Percentiles rank a stretch among this genome's conserved stretches.
Evolutionary conservation across 2,329 filamentous ascomycete species (phyloP).

Genomic region (Fusarium ambrosium): DNA sequence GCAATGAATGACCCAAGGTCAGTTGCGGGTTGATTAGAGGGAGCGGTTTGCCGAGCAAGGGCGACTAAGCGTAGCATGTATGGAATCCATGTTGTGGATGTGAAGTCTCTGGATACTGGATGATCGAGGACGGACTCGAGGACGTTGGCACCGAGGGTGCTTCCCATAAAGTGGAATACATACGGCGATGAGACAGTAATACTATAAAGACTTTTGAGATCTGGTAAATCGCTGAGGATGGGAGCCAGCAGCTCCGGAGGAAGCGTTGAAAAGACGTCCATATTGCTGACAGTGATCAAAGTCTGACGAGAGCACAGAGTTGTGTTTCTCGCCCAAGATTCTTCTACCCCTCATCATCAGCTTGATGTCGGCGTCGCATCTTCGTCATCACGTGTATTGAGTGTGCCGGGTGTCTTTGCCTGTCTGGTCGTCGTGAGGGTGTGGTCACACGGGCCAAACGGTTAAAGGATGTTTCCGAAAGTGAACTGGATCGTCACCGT

Average conservation of each 20-base stretch:
- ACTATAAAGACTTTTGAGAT: slow-evolving; percentile 18
- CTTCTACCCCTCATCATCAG: slow-evolving; percentile 17
- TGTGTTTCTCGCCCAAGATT: neutral
- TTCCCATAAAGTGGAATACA: slow-evolving; percentile 20
- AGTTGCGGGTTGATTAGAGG: neutral
- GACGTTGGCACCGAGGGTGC: slow-evolving; percentile 14
- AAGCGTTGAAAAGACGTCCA: slow-evolving; percentile 24
- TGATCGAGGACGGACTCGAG: slow-evolving; percentile 20
- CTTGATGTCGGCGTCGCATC: slow-evolving; percentile 11
- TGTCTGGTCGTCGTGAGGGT: slow-evolving; percentile 3
- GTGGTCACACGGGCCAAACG: slow-evolving; percentile 2
- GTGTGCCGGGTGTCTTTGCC: neutral
- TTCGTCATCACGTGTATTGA: slow-evolving; percentile 16
- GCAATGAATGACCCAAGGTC: slow-evolving; percentile 10
- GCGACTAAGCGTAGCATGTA: slow-evolving; percentile 27
- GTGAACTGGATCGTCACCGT: slow-evolving; percentile 17
- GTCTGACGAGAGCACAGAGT: neutral
- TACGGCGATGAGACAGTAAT: slow-evolving; percentile 8
- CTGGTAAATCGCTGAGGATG: slow-evolving; percentile 11
- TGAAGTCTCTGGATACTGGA: slow-evolving; percentile 3
- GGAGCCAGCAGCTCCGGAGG: slow-evolving; percentile 26
- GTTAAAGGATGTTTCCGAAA: neutral
- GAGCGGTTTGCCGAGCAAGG: slow-evolving; percentile 12
- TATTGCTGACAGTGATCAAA: neutral
- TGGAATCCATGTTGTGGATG: slow-evolving; percentile 23